Evolutionary conservation across 1,139 yeast genomes (phyloP), one percentile per base, ranked within the genome.

Genomic region (Zygosaccharomyces pseudobailii): DNA sequence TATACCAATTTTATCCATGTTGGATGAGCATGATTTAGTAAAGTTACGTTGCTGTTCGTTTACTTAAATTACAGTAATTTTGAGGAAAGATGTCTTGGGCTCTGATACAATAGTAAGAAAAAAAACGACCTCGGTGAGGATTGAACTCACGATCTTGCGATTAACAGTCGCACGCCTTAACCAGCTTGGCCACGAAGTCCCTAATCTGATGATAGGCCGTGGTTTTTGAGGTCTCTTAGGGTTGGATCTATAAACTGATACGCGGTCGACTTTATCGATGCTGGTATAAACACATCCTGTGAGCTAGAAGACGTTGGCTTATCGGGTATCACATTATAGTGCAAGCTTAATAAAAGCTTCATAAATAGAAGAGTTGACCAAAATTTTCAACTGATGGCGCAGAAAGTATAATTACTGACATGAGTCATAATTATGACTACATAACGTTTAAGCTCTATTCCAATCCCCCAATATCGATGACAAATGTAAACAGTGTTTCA

Each of bases 141-240:
- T 62, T 59, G 66, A 62, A 62, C 66, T 61, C 66, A 55, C 66
- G 66, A 59, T 62, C 66, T 62, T 61, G 66, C 66, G 66, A 61
- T 61, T 61, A 62, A 62, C 66, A 62, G 66, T 62, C 66, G 66
- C 66, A 62, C 66, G 66, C 66, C 66, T 62, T 62, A 61, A 62
- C 66, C 66, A 62, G 61, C 66, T 62, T 62, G 66, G 66, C 66
- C 66, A 62, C 58, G 66, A 57, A 62, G 66, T 62, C 52, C 33
- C 21, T 7, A 8, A 28, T 24, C 25, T 6, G 6, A 28, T 23
- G 6, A 4, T 20, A 19, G 13, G n/a, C 20, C 8, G 7, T 4
- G 3, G 2, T 21, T 22, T n/a, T 27, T 21, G 13, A 13, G 3
- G 8, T 7, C 9, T 0, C 25, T 33, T 10, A 19, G 6, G 20